These are phyloP conservation scores for Starmerella scarabaei DNA, from an alignment of 805 yeast genomes.

Conservation along the genomic window DNA sequence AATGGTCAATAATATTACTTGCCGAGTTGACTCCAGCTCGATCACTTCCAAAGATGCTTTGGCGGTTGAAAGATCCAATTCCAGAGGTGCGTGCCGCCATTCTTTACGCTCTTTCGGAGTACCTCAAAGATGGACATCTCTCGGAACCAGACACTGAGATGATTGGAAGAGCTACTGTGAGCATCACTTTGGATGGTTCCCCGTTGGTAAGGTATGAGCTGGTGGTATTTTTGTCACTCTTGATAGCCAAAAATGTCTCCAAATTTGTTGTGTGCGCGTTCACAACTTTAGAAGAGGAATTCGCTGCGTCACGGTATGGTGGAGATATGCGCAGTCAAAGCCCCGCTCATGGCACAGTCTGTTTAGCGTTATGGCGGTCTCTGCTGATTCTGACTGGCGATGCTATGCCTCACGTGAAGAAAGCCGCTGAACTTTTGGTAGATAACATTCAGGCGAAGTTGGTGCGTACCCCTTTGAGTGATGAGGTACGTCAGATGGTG, in stretches of 20 bases:
- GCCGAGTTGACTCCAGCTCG: slow-evolving; percentile 12
- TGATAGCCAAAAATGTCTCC: slow-evolving; percentile 53
- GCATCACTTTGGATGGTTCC: slow-evolving; percentile 73
- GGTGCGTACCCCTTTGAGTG: slow-evolving; percentile 52
- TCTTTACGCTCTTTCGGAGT: slow-evolving; percentile 57
- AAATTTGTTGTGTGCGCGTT: slow-evolving; percentile 80
- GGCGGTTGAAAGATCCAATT: slow-evolving; percentile 68
- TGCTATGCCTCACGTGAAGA: slow-evolving; percentile 70
- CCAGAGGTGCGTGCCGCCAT: slow-evolving; percentile 90
- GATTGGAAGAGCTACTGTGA: slow-evolving; percentile 52
- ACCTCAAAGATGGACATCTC: slow-evolving; percentile 33
- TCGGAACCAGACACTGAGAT: slow-evolving; percentile 23
- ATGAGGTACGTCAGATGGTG: slow-evolving; percentile 39
- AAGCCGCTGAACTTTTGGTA: slow-evolving; percentile 57
- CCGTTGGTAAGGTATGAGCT: slow-evolving; percentile 79
- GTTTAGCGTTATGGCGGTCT: slow-evolving; percentile 79
- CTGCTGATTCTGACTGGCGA: slow-evolving; percentile 70
- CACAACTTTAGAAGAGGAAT: slow-evolving; percentile 69
- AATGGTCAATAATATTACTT: slow-evolving; percentile 63
- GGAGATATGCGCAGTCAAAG: slow-evolving; percentile 53
- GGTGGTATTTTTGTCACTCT: slow-evolving; percentile 59
- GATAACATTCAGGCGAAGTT: slow-evolving; percentile 58
- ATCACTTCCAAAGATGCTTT: slow-evolving; percentile 34
- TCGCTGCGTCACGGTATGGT: slow-evolving; percentile 38
- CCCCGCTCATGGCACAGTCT: slow-evolving; percentile 78